A percentile compares a stretch with the other conserved stretches of the same genome.
These are phyloP conservation scores for Blastocystis hominis DNA, from an alignment of 352 stramenopile genomes.

Conservation along the genomic window DNA sequence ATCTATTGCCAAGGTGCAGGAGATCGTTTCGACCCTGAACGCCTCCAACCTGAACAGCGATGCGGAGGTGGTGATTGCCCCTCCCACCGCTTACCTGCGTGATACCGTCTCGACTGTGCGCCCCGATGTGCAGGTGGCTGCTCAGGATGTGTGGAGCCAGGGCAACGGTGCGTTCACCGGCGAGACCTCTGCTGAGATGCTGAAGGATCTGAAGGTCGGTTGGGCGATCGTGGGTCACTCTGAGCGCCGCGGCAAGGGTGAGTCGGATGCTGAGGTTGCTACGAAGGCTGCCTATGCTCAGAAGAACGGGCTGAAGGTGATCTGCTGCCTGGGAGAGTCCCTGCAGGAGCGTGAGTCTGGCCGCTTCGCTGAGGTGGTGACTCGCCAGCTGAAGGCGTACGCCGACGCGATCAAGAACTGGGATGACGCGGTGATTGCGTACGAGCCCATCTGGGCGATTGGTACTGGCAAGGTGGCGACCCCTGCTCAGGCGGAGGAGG, in stretches of 20 bases:
- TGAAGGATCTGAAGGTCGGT: slow-evolving; percentile 83
- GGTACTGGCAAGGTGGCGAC: slow-evolving; percentile 91
- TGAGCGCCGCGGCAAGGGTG: slow-evolving; percentile 81
- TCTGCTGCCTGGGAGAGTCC: slow-evolving; percentile 90
- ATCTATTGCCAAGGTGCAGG: slow-evolving; percentile 67
- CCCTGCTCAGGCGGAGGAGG: slow-evolving; percentile 92
- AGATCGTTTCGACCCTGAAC: slow-evolving; percentile 64
- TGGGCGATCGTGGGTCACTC: slow-evolving; percentile 91
- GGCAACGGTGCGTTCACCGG: slow-evolving; percentile 89
- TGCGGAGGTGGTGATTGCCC: slow-evolving; percentile 90
- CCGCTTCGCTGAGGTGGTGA: slow-evolving; percentile 83
- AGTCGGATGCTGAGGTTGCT: slow-evolving; percentile 80
- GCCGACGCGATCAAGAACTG: slow-evolving; percentile 77
- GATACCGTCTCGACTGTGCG: slow-evolving; percentile 67
- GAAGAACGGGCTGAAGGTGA: slow-evolving; percentile 82
- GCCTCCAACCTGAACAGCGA: slow-evolving; percentile 63
- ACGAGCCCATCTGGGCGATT: slow-evolving; percentile 92
- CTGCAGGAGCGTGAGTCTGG: slow-evolving; percentile 81
- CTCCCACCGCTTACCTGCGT: slow-evolving; percentile 82
- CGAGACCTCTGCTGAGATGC: slow-evolving; percentile 90
- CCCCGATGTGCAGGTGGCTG: slow-evolving; percentile 59
- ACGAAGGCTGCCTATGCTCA: slow-evolving; percentile 84
- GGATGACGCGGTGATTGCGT: slow-evolving; percentile 86
- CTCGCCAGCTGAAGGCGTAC: slow-evolving; percentile 81
- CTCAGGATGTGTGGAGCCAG: slow-evolving; percentile 80